Conservation (phyloP, 805 yeast genomes). For the Zygosaccharomyces pseudorouxii region DNA sequence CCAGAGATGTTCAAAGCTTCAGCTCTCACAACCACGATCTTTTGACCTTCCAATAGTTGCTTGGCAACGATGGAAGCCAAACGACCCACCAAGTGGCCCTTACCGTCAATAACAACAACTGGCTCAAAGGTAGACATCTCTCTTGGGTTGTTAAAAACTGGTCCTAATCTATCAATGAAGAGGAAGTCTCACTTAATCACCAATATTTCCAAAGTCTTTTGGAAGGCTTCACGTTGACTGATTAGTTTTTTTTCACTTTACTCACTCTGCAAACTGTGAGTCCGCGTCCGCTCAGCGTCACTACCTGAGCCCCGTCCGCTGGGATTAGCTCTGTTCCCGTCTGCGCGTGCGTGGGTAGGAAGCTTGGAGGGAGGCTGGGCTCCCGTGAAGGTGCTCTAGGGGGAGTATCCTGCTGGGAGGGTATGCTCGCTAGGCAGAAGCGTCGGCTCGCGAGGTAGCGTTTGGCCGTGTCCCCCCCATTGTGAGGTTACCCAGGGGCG, state of each 20-base stretch:
- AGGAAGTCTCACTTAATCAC: slow-evolving; percentile 2
- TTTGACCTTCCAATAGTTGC: slow-evolving; percentile 97
- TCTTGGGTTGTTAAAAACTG: slow-evolving; percentile 25
- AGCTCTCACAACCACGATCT: slow-evolving; percentile 94
- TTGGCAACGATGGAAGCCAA: slow-evolving; percentile 98
- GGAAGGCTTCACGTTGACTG: slow-evolving; percentile 2
- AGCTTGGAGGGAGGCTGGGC: neutral
- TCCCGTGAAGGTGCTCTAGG: neutral
- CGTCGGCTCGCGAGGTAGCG: no score
- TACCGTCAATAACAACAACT: slow-evolving; percentile 96
- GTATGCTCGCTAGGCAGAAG: no score
- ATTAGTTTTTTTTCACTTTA: neutral
- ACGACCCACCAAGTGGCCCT: slow-evolving; percentile 99
- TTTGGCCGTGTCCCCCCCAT: no score
- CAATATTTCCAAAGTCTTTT: neutral
- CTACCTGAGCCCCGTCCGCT: neutral
- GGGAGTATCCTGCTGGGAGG: no score
- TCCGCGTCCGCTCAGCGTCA: neutral
- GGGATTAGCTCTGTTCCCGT: neutral
- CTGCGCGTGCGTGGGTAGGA: neutral
- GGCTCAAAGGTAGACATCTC: slow-evolving; percentile 73
- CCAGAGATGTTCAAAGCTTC: slow-evolving; percentile 99
- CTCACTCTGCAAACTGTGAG: neutral
- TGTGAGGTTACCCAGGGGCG: no score
- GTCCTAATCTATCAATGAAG: slow-evolving; percentile 3